These are phyloP conservation scores for Mrakia frigida DNA, from an alignment of 768 basidiomycete genomes.

Conservation along the genomic window DNA sequence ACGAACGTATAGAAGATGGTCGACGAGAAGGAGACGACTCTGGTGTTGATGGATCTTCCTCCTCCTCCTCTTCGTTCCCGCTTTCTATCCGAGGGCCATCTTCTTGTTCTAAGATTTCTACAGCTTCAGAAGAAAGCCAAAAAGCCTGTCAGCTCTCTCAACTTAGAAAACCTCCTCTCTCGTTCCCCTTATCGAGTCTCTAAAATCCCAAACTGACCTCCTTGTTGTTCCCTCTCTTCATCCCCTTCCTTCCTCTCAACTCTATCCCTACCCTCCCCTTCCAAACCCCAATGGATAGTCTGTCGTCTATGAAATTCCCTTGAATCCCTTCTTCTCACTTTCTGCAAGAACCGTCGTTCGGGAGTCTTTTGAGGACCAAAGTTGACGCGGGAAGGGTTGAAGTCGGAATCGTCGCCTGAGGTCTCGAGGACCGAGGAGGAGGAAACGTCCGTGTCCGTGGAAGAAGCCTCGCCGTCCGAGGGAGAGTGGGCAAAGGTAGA, in stretches of 20 bases:
- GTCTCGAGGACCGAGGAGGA: slow-evolving; percentile 10
- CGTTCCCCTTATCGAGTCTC: too few species aligned
- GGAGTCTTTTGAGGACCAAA: slow-evolving; percentile 26
- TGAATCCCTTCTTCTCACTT: slow-evolving; percentile 26
- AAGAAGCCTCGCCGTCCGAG: not conserved
- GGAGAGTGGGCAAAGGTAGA: not conserved
- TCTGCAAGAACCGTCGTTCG: slow-evolving; percentile 17
- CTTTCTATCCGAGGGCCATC: not conserved
- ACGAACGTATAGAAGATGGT: not conserved
- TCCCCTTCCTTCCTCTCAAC: slow-evolving; percentile 20
- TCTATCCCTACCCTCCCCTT: not conserved
- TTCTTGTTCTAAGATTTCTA: not conserved
- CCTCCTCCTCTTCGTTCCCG: not conserved
- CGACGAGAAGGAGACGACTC: not conserved
- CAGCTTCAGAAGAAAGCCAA: not conserved
- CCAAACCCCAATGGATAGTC: slow-evolving; percentile 22
- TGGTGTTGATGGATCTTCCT: slow-evolving; percentile 14
- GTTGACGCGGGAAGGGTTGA: slow-evolving; percentile 24
- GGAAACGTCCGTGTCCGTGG: slow-evolving; percentile 1
- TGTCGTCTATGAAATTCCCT: slow-evolving; percentile 27
- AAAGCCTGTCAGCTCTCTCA: not conserved
- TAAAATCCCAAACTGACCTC: not conserved
- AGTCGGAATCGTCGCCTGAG: slow-evolving; percentile 28
- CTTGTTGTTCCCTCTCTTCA: slow-evolving; percentile 10
- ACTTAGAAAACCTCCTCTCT: too few species aligned